Evolutionary conservation across 2,329 filamentous ascomycete genomes (phyloP).

Genomic region (Immersiporthe knoxdaviesiana): DNA sequence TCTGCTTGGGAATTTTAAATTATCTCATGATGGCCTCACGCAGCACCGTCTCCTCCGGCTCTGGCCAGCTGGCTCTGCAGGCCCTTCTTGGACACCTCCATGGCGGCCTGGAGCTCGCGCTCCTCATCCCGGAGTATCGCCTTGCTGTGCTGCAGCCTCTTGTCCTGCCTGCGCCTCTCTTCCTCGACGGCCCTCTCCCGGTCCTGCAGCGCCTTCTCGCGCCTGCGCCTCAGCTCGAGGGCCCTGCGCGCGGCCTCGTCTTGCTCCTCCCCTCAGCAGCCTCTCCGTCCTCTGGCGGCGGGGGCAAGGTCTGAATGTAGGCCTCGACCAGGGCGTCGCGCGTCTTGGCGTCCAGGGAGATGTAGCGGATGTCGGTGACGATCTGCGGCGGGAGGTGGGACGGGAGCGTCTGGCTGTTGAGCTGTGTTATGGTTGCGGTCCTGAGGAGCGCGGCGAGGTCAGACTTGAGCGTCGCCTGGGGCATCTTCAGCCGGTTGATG

Average conservation of each 20-base stretch:
- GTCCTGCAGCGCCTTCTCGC: constrained; percentile 70
- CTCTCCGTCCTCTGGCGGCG: constrained; percentile 53
- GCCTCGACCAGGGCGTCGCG: constrained; percentile 69
- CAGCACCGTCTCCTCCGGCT: constrained; percentile 10
- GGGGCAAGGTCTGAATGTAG: constrained; percentile 66
- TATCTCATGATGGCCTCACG: background rate
- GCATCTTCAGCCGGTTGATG: constrained; percentile 67
- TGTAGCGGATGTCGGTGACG: constrained; percentile 69
- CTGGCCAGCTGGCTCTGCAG: constrained; percentile 60
- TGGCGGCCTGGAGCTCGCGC: constrained; percentile 67
- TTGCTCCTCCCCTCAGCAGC: constrained; percentile 50
- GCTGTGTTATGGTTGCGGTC: constrained; percentile 56
- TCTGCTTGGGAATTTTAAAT: background rate
- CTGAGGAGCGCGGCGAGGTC: constrained; percentile 71
- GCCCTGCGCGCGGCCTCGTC: constrained; percentile 55
- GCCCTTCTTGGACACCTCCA: constrained; percentile 69
- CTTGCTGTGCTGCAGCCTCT: constrained; percentile 63
- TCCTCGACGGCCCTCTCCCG: constrained; percentile 65
- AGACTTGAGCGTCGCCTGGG: constrained; percentile 67
- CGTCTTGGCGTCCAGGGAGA: constrained; percentile 63
- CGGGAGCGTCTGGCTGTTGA: constrained; percentile 63
- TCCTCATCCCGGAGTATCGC: constrained; percentile 68
- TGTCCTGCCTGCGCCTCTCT: constrained; percentile 63
- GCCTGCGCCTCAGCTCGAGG: constrained; percentile 54
- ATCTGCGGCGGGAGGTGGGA: constrained; percentile 64